Base-by-base conservation (phyloP, 164 flowering plant species). In the Nymphaea thermarum region DNA sequence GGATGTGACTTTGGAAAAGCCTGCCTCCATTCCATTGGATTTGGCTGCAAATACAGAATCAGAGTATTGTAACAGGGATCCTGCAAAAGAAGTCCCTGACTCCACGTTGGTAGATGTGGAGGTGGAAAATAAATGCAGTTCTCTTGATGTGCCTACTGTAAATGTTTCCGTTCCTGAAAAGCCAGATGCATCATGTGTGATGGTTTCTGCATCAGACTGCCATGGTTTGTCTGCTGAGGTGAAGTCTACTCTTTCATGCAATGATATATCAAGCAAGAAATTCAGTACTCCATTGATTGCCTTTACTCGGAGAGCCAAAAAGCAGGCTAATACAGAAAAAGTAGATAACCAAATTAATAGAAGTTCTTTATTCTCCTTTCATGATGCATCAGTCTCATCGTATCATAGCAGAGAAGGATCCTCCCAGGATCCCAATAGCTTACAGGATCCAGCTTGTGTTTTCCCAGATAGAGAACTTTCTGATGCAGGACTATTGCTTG, bases 61-160 rank as follows among this genome's bases (percentile, higher is more conserved):
- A 8, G 69, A 72, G 65, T 70, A 71, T 67, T 70, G 77, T 15
- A 69, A 53, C 70, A 88, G 70, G 72, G 78, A 75, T 74, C 73
- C 78, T 68, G 67, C 44, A 10, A 84, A 77, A 55, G 84, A 77
- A 42, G 69, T 61, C n/a, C 7, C 5, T 62, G 64, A 4, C 74
- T 74, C 82, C 66, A 68, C 79, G n/a, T 68, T 43, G 76, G 73
- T 43, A 67, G 68, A 76, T 72, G 69, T 62, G 69, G 78, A 78
- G 57, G 63, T 65, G 71, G 82, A 71, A 71, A 77, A 71, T 68
- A 77, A 77, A 68, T 68, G 73, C 15, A 67, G 66, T 36, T 64
- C 68, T 10, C 71, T 77, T 76, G 69, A 69, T 59, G 8, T 65
- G 44, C 15, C 57, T 51, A 47, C 55, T 25, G 36, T 25, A 25